Conservation (phyloP, 163 green algal genomes). For the Dunaliella salina region DNA sequence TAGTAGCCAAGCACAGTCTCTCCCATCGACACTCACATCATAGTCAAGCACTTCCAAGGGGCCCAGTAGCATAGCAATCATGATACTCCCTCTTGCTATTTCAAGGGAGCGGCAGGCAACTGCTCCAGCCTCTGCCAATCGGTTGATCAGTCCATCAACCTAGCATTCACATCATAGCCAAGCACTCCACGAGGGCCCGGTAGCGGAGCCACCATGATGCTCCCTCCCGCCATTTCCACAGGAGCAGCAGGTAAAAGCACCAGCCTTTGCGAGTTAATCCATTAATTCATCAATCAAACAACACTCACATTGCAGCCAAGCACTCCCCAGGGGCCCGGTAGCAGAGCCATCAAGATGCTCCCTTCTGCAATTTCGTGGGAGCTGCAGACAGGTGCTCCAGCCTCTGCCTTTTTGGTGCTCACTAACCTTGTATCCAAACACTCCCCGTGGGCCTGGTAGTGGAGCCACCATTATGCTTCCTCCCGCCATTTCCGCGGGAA, state of each 20-base stretch:
- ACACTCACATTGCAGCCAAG: constrained; percentile 5
- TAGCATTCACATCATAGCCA: constrained; percentile 1
- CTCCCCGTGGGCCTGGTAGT: constrained; percentile 2
- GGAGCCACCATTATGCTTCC: background rate
- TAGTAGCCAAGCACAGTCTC: constrained; percentile 2
- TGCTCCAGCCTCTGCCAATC: constrained; percentile 10
- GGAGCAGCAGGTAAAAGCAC: constrained; percentile 1
- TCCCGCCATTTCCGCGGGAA: background rate
- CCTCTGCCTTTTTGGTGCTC: background rate
- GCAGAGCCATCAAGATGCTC: background rate
- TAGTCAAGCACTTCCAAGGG: background rate
- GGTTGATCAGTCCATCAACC: too few species aligned
- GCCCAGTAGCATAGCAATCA: constrained; percentile 3
- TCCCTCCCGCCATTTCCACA: background rate
- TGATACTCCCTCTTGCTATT: background rate
- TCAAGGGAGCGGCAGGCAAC: background rate
- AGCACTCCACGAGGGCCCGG: constrained; percentile 7
- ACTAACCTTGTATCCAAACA: too few species aligned
- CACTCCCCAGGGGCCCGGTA: constrained; percentile 8
- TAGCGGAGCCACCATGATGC: constrained; percentile 2
- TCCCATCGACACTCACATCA: constrained; percentile 1
- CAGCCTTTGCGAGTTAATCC: background rate
- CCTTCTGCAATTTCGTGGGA: background rate
- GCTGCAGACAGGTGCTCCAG: constrained; percentile 10
- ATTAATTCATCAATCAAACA: too few species aligned